A percentile compares a stretch with the other conserved stretches of the same genome.
Conservation (phyloP, 148 eudicot genomes). For the Persicaria maculosa region DNA sequence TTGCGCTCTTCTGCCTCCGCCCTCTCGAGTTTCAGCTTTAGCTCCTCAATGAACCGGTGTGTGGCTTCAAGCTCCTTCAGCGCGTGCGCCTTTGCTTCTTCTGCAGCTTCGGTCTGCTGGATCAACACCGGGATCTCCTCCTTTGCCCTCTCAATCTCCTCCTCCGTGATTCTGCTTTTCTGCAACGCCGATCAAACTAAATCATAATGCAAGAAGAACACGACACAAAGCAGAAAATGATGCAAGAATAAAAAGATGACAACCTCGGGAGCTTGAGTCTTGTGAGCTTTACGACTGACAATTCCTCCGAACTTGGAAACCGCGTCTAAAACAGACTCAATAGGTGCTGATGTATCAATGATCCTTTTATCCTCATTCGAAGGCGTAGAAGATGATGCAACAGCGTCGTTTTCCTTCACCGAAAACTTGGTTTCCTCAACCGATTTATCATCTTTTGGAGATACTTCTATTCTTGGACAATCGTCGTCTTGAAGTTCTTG, state of each 20-base stretch:
- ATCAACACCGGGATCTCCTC: slow-evolving; percentile 60
- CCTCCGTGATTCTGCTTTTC: slow-evolving; percentile 52
- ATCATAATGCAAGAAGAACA: not conserved
- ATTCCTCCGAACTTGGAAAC: slow-evolving; percentile 89
- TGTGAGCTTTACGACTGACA: slow-evolving; percentile 84
- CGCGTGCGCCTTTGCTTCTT: slow-evolving; percentile 45
- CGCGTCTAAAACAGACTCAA: slow-evolving; percentile 83
- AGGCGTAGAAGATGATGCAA: slow-evolving; percentile 23
- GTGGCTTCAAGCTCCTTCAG: slow-evolving; percentile 66
- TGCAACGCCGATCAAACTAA: slow-evolving; percentile 16
- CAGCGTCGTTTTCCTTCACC: slow-evolving; percentile 5
- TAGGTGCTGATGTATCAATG: slow-evolving; percentile 79
- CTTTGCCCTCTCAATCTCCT: slow-evolving; percentile 52
- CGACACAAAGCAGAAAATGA: not conserved
- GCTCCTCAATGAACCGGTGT: slow-evolving; percentile 66
- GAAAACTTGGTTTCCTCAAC: not conserved
- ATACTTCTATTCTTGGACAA: slow-evolving; percentile 5
- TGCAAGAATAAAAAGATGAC: not conserved
- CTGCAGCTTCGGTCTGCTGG: slow-evolving; percentile 59
- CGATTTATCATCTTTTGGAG: not conserved
- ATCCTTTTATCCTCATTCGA: slow-evolving; percentile 28
- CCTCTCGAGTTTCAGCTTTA: slow-evolving; percentile 74
- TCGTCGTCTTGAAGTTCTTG: not conserved
- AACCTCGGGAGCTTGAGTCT: slow-evolving; percentile 75
- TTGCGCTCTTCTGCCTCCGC: slow-evolving; percentile 70